Evolutionary conservation across 106 monocot species (phyloP), one percentile per base, ranked within the genome.

Genomic region (Allium cepa): DNA sequence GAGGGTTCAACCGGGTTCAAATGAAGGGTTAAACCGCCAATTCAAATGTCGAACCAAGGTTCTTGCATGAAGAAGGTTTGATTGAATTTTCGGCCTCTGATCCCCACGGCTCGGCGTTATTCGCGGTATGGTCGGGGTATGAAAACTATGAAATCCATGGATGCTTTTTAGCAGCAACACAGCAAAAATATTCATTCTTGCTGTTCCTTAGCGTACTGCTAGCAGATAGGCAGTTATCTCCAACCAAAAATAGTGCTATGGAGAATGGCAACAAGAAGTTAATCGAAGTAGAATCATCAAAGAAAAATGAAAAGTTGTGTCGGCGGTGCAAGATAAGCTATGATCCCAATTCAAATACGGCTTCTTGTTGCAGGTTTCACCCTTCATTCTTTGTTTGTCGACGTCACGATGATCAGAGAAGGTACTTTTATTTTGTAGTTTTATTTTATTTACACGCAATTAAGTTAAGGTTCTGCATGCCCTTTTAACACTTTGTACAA

Each of bases 361-460:
- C 65, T 8, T 77, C 78, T 11, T 86, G 86, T 6, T 97, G 96
- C 76, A 73, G 96, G 47, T 97, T 92, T 70, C 96, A 97, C 69
- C 87, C 88, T 72, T 97, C 97, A 63, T 97, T 92, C 89, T 97
- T 92, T 82, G 89, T 97, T 72, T 97, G 78, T 76, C 78, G 92
- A 13, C 57, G 92, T 53, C 92, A 92, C 80, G 97, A 97, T 77
- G 92, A 97, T 58, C 97, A 89, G 75, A 89, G 85, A 76, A 97
- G 97, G 96, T 95, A 50, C 17, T 22, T 4, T 46, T 65, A 46
- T 4, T 27, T 13, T 46, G 15, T 45, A 7, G 62, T 4, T 62
- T 62, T 12, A 36, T 62, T 4, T 27, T 10, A 62, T 62, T 36
- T 9, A 36, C 13, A 13, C 46, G 0, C 16, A 45, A 3, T 36